Evolutionary conservation across 2,329 filamentous ascomycete genomes (phyloP), one percentile per base, ranked within the genome.

Genomic region (Xylariaceae sp.): DNA sequence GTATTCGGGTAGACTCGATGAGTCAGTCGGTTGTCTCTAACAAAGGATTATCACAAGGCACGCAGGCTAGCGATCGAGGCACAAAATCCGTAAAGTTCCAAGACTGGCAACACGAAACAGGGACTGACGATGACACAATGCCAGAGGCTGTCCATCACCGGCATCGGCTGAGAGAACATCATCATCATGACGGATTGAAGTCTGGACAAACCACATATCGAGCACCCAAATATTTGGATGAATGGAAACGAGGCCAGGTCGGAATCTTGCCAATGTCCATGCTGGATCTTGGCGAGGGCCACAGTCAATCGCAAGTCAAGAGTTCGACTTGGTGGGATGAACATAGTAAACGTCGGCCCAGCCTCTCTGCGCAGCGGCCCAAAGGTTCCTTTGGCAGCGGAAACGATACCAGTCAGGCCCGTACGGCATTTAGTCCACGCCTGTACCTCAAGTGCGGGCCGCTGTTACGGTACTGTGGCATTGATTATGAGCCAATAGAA

Each of bases 401-500:
- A 65, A 85, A 85, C 59, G 84, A 88, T 61, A 82, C 87, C 53
- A 76, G 74, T 39, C 78, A 81, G 59, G 76, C 74, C 40, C 80
- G 81, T 12, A 89, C 88, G 19, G 80, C 80, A 55, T 99, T 97
- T 71, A 88, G 88, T 62, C 94, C 94, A 27, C 80, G 83, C 2
- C 72, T 99, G 39, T 91, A 89, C 68, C 76, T 99, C 51, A 91
- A 91, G 71, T 96, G 92, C 66, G 94, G 94, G 0, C 94, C 94
- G 4, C 75, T 99, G 27, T 74, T 99, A 59, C 85, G 94, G 56
- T 99, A 95, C 69, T 92, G 87, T 53, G 94, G 95, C 26, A 83
- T 96, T 42, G 83, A 86, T 41, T 78, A 77, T 40, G 83, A 95
- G 64, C 66, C 73, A 47, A 65, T 74, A 0, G 67, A 69, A 31